Evolutionary conservation across 129 eudicot genomes (phyloP).

Genomic region (Lactuca saligna): DNA sequence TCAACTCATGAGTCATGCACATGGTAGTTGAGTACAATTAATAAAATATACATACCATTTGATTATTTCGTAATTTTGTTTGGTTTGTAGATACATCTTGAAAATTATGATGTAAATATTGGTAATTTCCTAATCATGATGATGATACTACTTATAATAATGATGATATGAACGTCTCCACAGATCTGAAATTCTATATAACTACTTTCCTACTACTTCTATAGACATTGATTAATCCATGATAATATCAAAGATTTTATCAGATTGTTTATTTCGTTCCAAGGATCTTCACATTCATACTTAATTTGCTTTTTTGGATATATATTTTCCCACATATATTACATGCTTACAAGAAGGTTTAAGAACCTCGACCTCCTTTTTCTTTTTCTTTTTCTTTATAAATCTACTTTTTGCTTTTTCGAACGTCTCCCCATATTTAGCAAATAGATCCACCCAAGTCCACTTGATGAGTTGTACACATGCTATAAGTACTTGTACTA

Average conservation of each 20-base stretch:
- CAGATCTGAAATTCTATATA: neutral
- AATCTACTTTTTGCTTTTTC: conserved; percentile 24
- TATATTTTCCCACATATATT: conserved; percentile 28
- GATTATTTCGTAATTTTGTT: neutral
- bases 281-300: conserved; percentile 15
- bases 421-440: conserved; percentile 8
- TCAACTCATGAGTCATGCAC: no score
- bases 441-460: conserved; percentile 1
- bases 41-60: no score
- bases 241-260: neutral
- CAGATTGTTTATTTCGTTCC: neutral
- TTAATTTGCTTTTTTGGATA: conserved; percentile 26
- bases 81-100: neutral
- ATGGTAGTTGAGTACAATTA: no score
- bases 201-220: neutral
- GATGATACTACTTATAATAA: neutral
- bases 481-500: conserved; percentile 26
- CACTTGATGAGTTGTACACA: conserved; percentile 21
- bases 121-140: neutral
- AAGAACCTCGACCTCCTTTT: conserved; percentile 34
- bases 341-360: conserved; percentile 42
- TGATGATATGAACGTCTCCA: neutral
- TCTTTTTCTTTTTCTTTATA: conserved; percentile 2
- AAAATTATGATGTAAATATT: neutral
- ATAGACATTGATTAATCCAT: neutral